phyloP scores from a whole-genome alignment of 1,284 basidiomycete genomes.

The Cutaneotrichosporon mucoides region DNA sequence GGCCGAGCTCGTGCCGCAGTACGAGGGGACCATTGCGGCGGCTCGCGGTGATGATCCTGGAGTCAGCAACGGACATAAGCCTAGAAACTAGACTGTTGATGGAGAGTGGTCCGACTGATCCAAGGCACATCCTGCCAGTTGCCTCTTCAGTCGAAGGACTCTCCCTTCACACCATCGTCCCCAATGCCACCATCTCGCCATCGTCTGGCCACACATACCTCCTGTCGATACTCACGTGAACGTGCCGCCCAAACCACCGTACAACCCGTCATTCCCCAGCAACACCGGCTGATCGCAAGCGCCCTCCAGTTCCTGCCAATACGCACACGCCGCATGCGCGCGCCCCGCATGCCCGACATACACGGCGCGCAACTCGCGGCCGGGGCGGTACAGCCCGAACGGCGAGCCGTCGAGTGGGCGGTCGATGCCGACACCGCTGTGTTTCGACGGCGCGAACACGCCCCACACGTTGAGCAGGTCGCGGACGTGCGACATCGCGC shows the following conservation, averaged over 20 bases:
- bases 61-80: no score
- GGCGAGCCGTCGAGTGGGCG: slow-evolving; percentile 64
- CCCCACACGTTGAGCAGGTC: slow-evolving; percentile 78
- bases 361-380: slow-evolving; percentile 72
- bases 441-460: slow-evolving; percentile 56
- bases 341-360: slow-evolving; percentile 65
- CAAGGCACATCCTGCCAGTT: no score
- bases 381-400: slow-evolving; percentile 73
- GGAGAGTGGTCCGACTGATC: no score
- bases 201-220: no score
- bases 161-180: no score
- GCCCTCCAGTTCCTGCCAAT: slow-evolving; percentile 42
- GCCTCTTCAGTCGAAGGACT: no score
- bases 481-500: slow-evolving; percentile 70
- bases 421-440: slow-evolving; percentile 68
- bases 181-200: no score
- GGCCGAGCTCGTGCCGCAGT: slow-evolving; percentile 73
- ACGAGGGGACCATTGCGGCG: slow-evolving; percentile 70
- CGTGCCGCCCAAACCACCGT: slow-evolving; percentile 75
- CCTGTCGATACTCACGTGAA: slow-evolving; percentile 61
- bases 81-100: no score
- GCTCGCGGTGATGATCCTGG: slow-evolving; percentile 72
- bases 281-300: slow-evolving; percentile 75
- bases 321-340: slow-evolving; percentile 64
- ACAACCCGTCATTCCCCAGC: slow-evolving; percentile 72